Evolutionary conservation across 306 rosid species (phyloP).

Genomic region (Canavalia ensiformis): DNA sequence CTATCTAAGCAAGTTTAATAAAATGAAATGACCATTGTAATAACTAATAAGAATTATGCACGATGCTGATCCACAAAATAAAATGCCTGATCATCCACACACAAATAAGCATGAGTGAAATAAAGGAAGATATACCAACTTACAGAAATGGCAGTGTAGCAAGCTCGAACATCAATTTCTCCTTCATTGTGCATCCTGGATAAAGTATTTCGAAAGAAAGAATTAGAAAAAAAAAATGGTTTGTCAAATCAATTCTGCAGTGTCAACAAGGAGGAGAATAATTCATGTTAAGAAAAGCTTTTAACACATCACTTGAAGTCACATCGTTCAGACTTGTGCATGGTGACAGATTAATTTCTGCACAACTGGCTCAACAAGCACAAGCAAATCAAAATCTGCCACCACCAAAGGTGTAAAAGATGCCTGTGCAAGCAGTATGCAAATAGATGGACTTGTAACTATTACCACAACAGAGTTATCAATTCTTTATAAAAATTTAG

Average conservation of each 20-base stretch:
- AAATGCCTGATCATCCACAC: neutral
- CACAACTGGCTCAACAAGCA: conserved; percentile 26
- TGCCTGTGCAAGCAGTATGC: neutral
- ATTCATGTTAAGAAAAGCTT: conserved; percentile 28
- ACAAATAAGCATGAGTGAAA: conserved; percentile 18
- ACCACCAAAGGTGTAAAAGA: neutral
- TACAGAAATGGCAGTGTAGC: conserved; percentile 98
- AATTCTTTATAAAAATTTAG: neutral
- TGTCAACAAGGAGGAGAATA: conserved; percentile 31
- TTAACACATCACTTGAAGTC: conserved; percentile 28
- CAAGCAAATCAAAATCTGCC: conserved; percentile 34
- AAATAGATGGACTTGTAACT: conserved; percentile 9
- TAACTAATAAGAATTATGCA: conserved; percentile 1
- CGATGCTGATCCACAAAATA: conserved; percentile 41
- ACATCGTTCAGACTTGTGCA: conserved; percentile 13
- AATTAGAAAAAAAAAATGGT: conserved; percentile 20
- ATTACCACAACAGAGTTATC: conserved; percentile 4
- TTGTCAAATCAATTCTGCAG: conserved; percentile 18
- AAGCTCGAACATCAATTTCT: conserved; percentile 92
- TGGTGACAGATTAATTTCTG: conserved; percentile 21
- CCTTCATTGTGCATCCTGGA: conserved; percentile 91
- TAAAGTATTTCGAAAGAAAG: conserved; percentile 31
- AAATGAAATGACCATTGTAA: conserved; percentile 21
- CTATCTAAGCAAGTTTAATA: neutral
- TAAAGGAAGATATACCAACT: conserved; percentile 48